Percentiles rank a stretch among this genome's conserved stretches.
Evolutionary conservation across 495 filamentous ascomycete species (phyloP).

Genomic region (Neurospora sp.): DNA sequence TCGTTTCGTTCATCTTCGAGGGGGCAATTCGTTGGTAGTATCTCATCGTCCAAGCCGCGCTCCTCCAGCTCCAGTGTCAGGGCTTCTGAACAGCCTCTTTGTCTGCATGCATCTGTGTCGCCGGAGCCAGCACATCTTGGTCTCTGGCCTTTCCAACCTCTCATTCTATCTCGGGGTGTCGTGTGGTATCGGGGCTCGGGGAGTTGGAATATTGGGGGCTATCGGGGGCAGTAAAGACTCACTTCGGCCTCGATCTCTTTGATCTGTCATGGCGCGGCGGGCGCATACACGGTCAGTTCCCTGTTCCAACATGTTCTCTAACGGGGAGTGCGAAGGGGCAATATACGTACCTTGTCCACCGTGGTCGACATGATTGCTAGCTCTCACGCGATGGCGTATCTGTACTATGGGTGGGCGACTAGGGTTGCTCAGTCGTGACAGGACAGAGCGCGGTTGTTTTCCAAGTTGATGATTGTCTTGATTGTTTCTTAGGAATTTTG

Average conservation of each 20-base stretch:
- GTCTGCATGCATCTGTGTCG: neutral
- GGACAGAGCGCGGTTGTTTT: neutral
- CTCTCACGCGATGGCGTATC: constrained; percentile 5
- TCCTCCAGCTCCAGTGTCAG: neutral
- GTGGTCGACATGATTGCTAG: constrained; percentile 79
- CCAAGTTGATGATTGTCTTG: constrained; percentile 4
- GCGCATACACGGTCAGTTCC: constrained; percentile 9
- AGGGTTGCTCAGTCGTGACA: neutral
- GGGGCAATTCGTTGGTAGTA: constrained; percentile 11
- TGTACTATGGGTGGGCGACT: neutral
- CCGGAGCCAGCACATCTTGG: neutral
- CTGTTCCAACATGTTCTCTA: neutral
- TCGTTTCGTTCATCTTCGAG: neutral
- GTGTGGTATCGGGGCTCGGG: neutral
- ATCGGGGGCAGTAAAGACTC: constrained; percentile 19
- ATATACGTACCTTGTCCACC: constrained; percentile 71
- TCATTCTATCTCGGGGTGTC: neutral
- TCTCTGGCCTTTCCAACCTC: neutral
- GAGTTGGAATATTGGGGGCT: neutral
- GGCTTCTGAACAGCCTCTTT: neutral
- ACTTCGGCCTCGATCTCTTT: constrained; percentile 94
- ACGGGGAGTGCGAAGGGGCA: neutral
- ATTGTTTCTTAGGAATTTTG: constrained; percentile 23
- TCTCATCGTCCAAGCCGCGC: constrained; percentile 1
- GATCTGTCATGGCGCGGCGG: constrained; percentile 50